These are phyloP conservation scores for Thalassiosira oceanica DNA, from an alignment of 352 stramenopile species.

Conservation along the genomic window DNA sequence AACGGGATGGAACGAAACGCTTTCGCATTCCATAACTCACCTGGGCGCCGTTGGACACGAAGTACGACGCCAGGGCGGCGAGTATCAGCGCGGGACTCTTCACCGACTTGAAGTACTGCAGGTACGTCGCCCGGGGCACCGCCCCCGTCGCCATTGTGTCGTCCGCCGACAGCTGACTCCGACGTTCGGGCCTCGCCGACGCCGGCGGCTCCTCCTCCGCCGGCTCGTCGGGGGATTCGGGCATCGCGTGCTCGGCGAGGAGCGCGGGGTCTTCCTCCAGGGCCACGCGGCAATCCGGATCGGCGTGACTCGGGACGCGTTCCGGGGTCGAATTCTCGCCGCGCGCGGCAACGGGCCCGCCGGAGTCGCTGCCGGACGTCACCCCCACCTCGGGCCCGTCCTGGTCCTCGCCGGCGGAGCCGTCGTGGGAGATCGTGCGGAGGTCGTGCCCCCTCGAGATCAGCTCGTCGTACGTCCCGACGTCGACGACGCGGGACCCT, in stretches of 20 bases:
- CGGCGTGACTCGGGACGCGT: too few species aligned
- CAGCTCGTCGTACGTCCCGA: slow-evolving; percentile 72
- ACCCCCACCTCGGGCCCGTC: too few species aligned
- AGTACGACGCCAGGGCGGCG: slow-evolving; percentile 53
- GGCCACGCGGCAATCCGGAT: slow-evolving; percentile 16
- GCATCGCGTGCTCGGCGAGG: slow-evolving; percentile 17
- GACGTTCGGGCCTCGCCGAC: too few species aligned
- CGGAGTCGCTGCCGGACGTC: too few species aligned
- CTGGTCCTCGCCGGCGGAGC: too few species aligned
- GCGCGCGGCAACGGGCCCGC: too few species aligned
- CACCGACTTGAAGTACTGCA: slow-evolving; percentile 67
- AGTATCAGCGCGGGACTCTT: slow-evolving; percentile 62
- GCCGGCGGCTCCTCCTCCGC: slow-evolving; percentile 7
- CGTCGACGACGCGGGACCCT: slow-evolving; percentile 63
- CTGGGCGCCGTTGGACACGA: slow-evolving; percentile 56
- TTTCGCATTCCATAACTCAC: slow-evolving; percentile 16
- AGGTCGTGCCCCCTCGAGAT: slow-evolving; percentile 60
- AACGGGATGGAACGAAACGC: too few species aligned
- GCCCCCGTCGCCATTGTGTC: slow-evolving; percentile 67
- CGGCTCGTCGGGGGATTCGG: slow-evolving; percentile 3
- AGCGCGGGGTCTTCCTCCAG: slow-evolving; percentile 15
- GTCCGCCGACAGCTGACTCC: slow-evolving; percentile 57
- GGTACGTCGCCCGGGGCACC: slow-evolving; percentile 63
- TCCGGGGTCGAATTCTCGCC: too few species aligned
- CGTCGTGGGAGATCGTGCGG: slow-evolving; percentile 27